Evolutionary conservation across 2,329 filamentous ascomycete genomes (phyloP), one percentile per base, ranked within the genome.

Genomic region (Elsinoe ampelina): DNA sequence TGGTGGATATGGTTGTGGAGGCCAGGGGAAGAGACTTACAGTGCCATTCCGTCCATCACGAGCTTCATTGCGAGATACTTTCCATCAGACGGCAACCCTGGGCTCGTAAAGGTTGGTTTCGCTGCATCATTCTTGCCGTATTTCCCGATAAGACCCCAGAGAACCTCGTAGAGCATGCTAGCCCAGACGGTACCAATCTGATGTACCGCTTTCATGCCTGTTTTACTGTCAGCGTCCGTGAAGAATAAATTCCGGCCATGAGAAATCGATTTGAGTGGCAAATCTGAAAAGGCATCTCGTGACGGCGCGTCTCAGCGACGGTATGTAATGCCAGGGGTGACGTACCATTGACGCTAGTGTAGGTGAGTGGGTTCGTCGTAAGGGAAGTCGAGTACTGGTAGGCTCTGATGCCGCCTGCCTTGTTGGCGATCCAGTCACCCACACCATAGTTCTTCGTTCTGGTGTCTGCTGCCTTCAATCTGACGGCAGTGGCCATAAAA

Each of bases 81-180:
- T 17, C 79, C 79, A 57, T 81, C 78, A 0, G 70, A 76, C 2
- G 79, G 78, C 1, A 80, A n/a, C n/a, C n/a, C 71, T 2, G 76
- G 75, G 7, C 70, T 68, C 10, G 67, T 62, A 51, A 80, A 75
- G 1, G 66, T 65, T 0, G 79, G 79, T 13, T 66, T 62, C 7
- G 66, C 67, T 0, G 59, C 68, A 45, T 73, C 69, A 41, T 73
- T 79, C 67, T 77, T 78, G 57, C 79, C 79, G 59, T 80, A 66
- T 68, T 77, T 78, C 54, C 79, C 79, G 58, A 81, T 77, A 34
- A 82, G 63, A 66, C 79, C 80, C 79, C 80, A 82, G 57, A 81
- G 65, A 11, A 81, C 70, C 62, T 82, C 79, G 65, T 81, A 81
- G 3, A 82, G 69, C 41, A 75, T 75, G 0, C 71, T 75, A 2